phyloP scores from a whole-genome alignment of 1,139 yeast genomes.

The Suhomyces kunorum region DNA sequence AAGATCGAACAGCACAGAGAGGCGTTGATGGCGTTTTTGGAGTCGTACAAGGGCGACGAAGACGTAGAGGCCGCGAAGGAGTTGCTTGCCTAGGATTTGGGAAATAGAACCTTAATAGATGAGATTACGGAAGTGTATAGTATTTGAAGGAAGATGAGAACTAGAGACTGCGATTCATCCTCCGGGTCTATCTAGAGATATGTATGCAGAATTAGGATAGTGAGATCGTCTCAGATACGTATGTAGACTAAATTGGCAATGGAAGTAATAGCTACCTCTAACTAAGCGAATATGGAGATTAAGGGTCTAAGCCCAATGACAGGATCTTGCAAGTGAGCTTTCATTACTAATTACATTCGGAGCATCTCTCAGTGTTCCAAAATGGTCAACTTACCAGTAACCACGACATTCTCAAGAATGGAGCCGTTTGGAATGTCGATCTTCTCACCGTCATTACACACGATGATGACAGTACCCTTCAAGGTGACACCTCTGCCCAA shows the following conservation, averaged over 20 bases:
- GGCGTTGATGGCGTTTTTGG: slow-evolving; percentile 44
- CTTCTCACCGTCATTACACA: slow-evolving; percentile 94
- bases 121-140: too few relatives aligned
- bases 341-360: slow-evolving; percentile 2
- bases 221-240: too few relatives aligned
- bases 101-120: not conserved
- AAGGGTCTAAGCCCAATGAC: too few relatives aligned
- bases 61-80: slow-evolving; percentile 45
- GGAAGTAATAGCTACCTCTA: too few relatives aligned
- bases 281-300: too few relatives aligned
- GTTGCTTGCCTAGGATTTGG: slow-evolving; percentile 9
- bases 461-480: slow-evolving; percentile 96
- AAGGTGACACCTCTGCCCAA: slow-evolving; percentile 88
- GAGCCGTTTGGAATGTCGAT: slow-evolving; percentile 98
- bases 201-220: too few relatives aligned
- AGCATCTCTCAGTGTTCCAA: slow-evolving; percentile 68
- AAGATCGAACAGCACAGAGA: slow-evolving; percentile 53
- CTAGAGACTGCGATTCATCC: too few relatives aligned
- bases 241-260: too few relatives aligned
- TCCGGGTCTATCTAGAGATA: too few relatives aligned
- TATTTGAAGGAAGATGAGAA: too few relatives aligned
- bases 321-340: not conserved
- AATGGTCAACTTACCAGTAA: slow-evolving; percentile 94
- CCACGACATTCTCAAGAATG: slow-evolving; percentile 90
- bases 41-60: slow-evolving; percentile 50